Evolutionary conservation across 257 asterid genomes (phyloP), one percentile per base, ranked within the genome.

Genomic region (Marsdenia floribunda): DNA sequence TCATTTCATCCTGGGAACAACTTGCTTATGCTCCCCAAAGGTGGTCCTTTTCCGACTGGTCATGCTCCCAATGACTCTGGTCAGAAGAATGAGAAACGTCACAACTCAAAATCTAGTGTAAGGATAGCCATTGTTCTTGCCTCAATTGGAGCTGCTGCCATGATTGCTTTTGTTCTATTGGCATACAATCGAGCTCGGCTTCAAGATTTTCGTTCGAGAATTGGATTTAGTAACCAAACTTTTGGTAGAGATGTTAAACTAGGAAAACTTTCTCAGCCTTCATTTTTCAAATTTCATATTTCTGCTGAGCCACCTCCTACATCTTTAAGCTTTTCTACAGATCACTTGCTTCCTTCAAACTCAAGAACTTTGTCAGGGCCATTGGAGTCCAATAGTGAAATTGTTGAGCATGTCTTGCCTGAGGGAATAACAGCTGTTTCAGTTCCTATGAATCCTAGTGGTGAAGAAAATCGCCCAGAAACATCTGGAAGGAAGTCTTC

Each of bases 301-400:
- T 78, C 73, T 75, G 73, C 79, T 13, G 96, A 85, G 55, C 92
- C 90, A 3, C 96, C 91, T 61, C 91, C 90, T 11, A 80, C 88
- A 76, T 88, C 91, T 1, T 73, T 90, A 76, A 92, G 97, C 85
- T 90, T 92, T 83, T 92, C 96, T 75, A 85, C 91, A 66, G 97
- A 90, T 83, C 98, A 89, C 83, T 81, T 92, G 79, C 83, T 92
- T 80, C 86, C 96, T 73, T 81, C 89, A 54, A 87, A 90, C 77
- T 85, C 93, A 66, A 87, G 91, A 82, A 78, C 93, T 35, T 73
- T 82, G 83, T 83, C 89, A 18, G 93, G 92, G 81, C 88, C 85
- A 67, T 70, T 83, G 42, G 92, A 80, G 72, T 77, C 93, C 42
- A 82, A 88, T 76, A 81, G 87, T 47, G 96, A 87, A 83, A 92